Percentiles rank a stretch among this genome's conserved stretches.
Conservation (phyloP, 106 monocot species). For the Ottelia alismoides region DNA sequence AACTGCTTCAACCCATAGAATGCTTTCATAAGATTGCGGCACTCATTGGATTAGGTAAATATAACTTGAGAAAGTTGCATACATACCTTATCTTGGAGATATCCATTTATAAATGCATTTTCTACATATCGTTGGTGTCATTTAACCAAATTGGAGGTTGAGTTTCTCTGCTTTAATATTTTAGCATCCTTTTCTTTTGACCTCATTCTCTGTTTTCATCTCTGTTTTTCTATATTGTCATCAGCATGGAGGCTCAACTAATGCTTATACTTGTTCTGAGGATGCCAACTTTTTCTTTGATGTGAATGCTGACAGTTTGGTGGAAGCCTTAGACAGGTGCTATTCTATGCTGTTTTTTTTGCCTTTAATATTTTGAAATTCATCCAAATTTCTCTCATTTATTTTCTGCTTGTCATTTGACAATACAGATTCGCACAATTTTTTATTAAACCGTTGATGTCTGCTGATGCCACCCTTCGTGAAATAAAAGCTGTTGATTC, state of each 20-base stretch:
- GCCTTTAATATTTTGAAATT: background rate
- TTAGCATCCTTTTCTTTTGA: too few species aligned
- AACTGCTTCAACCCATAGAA: too few species aligned
- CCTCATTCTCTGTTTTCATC: background rate
- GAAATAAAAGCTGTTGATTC: conserved; percentile 99
- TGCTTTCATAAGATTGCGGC: too few species aligned
- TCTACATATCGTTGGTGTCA: background rate
- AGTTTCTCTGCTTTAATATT: too few species aligned
- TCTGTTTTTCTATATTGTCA: background rate
- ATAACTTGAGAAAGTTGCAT: background rate
- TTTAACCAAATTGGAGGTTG: background rate
- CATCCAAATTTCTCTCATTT: background rate
- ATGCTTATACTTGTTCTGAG: conserved; percentile 76
- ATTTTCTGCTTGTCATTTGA: conserved; percentile 7
- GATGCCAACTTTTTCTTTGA: conserved; percentile 82
- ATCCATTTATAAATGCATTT: background rate
- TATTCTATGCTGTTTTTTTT: background rate
- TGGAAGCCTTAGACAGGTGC: conserved; percentile 86
- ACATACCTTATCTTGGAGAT: too few species aligned
- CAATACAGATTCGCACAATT: conserved; percentile 78
- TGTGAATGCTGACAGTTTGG: conserved; percentile 66
- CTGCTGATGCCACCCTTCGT: conserved; percentile 82
- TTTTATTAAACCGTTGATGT: conserved; percentile 88
- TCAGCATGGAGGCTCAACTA: conserved; percentile 91
- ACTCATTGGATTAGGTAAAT: background rate